A percentile compares a stretch with the other conserved stretches of the same genome.
Evolutionary conservation across 2,329 filamentous ascomycete species (phyloP).

Genomic region (Cercospora zeina): DNA sequence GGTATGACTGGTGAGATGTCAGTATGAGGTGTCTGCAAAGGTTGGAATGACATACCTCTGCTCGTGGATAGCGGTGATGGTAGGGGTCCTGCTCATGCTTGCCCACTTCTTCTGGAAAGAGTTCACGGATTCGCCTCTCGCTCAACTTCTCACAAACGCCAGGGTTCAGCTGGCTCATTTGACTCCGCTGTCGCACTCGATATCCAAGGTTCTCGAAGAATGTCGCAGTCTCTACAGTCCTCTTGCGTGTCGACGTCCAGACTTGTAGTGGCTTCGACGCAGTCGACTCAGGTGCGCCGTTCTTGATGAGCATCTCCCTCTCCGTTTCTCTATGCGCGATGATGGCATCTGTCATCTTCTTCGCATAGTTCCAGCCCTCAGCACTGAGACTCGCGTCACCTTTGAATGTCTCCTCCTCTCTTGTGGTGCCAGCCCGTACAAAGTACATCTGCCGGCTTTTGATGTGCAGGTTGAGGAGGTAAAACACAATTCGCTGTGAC

Average conservation of each 20-base stretch:
- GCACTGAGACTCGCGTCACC: conserved; percentile 81
- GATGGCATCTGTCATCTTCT: conserved; percentile 81
- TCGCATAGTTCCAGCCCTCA: conserved; percentile 76
- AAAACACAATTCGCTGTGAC: conserved; percentile 96
- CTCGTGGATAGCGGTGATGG: conserved; percentile 91
- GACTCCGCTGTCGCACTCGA: conserved; percentile 84
- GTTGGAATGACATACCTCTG: conserved; percentile 65
- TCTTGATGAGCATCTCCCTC: conserved; percentile 65
- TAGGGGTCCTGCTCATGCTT: conserved; percentile 96
- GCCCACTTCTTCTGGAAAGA: conserved; percentile 86
- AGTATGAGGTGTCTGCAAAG: background rate
- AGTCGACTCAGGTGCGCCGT: conserved; percentile 63
- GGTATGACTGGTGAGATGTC: conserved; percentile 70
- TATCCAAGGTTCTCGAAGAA: conserved; percentile 77
- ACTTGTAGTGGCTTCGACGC: conserved; percentile 79
- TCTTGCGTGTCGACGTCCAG: conserved; percentile 90
- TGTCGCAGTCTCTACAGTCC: conserved; percentile 87
- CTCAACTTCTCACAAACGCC: conserved; percentile 94
- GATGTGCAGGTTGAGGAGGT: conserved; percentile 95
- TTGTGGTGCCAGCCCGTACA: conserved; percentile 78
- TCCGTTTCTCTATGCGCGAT: conserved; percentile 82
- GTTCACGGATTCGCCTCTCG: conserved; percentile 73
- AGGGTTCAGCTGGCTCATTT: conserved; percentile 96
- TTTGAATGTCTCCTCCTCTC: conserved; percentile 90
- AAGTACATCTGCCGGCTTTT: conserved; percentile 94